Percentiles rank a stretch among this genome's conserved stretches.
phyloP scores from a whole-genome alignment of 257 asterid species.

The Salvia hispanica region DNA sequence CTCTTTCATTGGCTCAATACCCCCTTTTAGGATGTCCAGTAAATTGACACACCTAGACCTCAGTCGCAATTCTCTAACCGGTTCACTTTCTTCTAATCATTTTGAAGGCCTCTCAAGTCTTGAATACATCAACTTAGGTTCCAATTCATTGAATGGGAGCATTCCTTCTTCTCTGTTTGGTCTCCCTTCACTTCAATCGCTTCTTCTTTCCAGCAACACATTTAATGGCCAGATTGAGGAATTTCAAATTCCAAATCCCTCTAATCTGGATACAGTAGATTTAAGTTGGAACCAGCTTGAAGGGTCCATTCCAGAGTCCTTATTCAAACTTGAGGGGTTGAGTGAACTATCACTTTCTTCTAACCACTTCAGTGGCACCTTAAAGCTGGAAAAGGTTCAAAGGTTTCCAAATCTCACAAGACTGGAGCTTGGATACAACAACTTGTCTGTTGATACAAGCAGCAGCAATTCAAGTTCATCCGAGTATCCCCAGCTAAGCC shows the following conservation, averaged over 20 bases:
- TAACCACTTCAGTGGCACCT: constrained; percentile 43
- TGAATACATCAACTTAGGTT: constrained; percentile 32
- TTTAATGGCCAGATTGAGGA: constrained; percentile 46
- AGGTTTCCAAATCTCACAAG: constrained; percentile 39
- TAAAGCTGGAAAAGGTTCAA: constrained; percentile 31
- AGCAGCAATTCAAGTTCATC: constrained; percentile 18
- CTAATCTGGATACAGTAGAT: constrained; percentile 37
- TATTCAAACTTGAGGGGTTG: constrained; percentile 36
- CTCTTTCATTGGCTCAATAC: constrained; percentile 45
- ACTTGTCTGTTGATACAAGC: constrained; percentile 37
- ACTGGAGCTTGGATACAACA: constrained; percentile 61
- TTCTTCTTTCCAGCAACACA: constrained; percentile 43
- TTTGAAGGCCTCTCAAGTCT: constrained; percentile 48
- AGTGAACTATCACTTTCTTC: constrained; percentile 40
- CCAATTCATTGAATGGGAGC: constrained; percentile 43
- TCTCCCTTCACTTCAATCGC: constrained; percentile 42
- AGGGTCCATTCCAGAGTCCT: constrained; percentile 45
- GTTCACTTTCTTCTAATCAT: constrained; percentile 39
- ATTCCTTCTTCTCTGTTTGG: constrained; percentile 46
- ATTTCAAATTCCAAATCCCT: constrained; percentile 21
- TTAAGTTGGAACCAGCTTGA: constrained; percentile 44
- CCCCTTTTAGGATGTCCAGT: constrained; percentile 41
- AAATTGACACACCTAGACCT: constrained; percentile 42
- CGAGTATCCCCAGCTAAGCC: constrained; percentile 29
- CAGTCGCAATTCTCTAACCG: constrained; percentile 40